phyloP scores from a whole-genome alignment of 306 rosid species.

The Acacia crassicarpa region DNA sequence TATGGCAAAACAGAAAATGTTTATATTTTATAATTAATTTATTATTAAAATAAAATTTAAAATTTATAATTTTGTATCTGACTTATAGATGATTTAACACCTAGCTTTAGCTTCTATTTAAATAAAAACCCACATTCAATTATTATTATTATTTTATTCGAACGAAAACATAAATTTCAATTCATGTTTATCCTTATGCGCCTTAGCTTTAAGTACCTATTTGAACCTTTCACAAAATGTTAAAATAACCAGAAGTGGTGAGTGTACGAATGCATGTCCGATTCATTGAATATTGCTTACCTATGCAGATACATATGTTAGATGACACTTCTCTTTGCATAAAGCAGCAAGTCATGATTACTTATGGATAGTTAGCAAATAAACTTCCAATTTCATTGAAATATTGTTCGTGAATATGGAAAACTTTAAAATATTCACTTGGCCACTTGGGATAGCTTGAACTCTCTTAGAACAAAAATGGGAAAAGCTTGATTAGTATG shows the following conservation, averaged over 20 bases:
- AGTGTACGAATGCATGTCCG: background rate
- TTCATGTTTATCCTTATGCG: too few species aligned
- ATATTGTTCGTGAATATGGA: background rate
- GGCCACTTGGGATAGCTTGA: too few species aligned
- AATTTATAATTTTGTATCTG: background rate
- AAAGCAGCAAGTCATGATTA: background rate
- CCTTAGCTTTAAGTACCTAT: too few species aligned
- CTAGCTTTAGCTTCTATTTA: too few species aligned
- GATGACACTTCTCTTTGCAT: background rate
- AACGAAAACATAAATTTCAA: background rate
- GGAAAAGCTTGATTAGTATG: too few species aligned
- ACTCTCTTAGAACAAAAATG: too few species aligned
- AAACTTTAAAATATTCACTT: background rate
- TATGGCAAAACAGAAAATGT: too few species aligned
- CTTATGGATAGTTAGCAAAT: background rate
- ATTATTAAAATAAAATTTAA: too few species aligned
- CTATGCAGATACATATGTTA: background rate
- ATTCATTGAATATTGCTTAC: background rate
- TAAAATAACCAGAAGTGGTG: background rate
- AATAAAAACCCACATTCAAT: too few species aligned
- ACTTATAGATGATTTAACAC: too few species aligned
- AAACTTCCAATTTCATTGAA: background rate
- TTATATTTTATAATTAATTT: too few species aligned
- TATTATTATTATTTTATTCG: background rate
- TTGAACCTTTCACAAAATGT: too few species aligned